Evolutionary conservation across 768 basidiomycete genomes (phyloP).

Genomic region (Lentinula sp.): DNA sequence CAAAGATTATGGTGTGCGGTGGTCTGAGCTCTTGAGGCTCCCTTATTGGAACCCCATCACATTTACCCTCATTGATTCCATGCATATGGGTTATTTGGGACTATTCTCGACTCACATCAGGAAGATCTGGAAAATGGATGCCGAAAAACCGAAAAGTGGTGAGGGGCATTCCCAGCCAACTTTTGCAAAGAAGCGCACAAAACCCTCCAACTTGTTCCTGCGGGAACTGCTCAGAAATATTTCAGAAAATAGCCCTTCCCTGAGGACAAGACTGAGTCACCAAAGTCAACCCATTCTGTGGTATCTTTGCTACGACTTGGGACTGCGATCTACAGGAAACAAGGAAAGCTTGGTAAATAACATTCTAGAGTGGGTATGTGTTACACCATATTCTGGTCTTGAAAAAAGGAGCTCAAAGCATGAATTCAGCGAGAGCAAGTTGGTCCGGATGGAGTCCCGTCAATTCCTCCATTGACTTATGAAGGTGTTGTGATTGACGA

Average conservation of each 20-base stretch:
- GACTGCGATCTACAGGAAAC: background rate
- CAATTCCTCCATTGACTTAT: background rate
- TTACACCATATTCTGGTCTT: background rate
- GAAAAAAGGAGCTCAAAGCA: background rate
- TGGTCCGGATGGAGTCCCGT: background rate
- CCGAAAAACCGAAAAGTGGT: background rate
- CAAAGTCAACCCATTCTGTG: background rate
- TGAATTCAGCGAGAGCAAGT: background rate
- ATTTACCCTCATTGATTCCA: conserved; percentile 25
- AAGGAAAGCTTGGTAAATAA: background rate
- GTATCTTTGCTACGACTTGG: background rate
- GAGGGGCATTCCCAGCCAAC: background rate
- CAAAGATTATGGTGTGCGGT: conserved; percentile 20
- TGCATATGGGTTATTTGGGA: conserved; percentile 31
- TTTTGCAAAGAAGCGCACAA: background rate
- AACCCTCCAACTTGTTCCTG: background rate
- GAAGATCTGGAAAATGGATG: conserved; percentile 14
- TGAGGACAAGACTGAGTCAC: background rate
- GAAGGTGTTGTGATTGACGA: background rate
- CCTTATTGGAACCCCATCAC: conserved; percentile 28
- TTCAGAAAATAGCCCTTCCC: background rate
- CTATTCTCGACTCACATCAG: conserved; percentile 19
- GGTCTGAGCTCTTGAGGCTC: conserved; percentile 23
- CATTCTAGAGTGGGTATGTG: background rate
- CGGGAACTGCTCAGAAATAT: background rate